phyloP scores from a whole-genome alignment of 2,329 filamentous ascomycete species.

The Epichloe sylvatica region DNA sequence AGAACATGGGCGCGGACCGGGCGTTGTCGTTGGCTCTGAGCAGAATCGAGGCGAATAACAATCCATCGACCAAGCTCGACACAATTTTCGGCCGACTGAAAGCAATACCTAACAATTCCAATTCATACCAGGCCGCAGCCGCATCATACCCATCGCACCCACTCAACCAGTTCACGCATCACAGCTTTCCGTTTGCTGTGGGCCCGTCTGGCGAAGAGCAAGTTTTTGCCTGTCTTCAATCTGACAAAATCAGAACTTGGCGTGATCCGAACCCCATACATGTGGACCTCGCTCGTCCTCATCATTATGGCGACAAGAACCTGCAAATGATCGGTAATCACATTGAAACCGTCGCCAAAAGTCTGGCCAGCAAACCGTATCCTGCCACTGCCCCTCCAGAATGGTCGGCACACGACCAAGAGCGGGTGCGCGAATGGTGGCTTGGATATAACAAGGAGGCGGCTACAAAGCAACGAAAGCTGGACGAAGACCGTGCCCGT shows the following conservation, averaged over 20 bases:
- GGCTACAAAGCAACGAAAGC: conserved; percentile 24
- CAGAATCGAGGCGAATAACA: conserved; percentile 26
- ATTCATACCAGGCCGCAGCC: conserved; percentile 5
- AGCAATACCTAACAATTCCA: conserved; percentile 3
- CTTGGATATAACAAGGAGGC: conserved; percentile 31
- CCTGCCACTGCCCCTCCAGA: conserved; percentile 38
- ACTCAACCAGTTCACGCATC: conserved; percentile 3
- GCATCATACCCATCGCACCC: not conserved
- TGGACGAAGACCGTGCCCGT: conserved; percentile 24
- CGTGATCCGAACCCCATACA: conserved; percentile 26
- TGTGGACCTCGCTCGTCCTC: conserved; percentile 16
- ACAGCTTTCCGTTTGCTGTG: conserved; percentile 17
- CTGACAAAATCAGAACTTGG: conserved; percentile 30
- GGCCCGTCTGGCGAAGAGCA: conserved; percentile 26
- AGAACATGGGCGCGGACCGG: conserved; percentile 28
- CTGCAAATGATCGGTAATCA: conserved; percentile 28
- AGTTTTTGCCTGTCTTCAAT: conserved; percentile 28
- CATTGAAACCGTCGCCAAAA: conserved; percentile 28
- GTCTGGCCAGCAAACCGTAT: conserved; percentile 31
- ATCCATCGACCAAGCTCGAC: conserved; percentile 24
- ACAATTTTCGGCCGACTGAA: conserved; percentile 26
- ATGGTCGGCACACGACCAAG: conserved; percentile 34
- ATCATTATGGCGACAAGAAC: conserved; percentile 28
- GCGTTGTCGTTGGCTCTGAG: conserved; percentile 29
- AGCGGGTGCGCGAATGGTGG: conserved; percentile 39